Conservation (phyloP, 164 flowering plant genomes). For the Buxus sempervirens region DNA sequence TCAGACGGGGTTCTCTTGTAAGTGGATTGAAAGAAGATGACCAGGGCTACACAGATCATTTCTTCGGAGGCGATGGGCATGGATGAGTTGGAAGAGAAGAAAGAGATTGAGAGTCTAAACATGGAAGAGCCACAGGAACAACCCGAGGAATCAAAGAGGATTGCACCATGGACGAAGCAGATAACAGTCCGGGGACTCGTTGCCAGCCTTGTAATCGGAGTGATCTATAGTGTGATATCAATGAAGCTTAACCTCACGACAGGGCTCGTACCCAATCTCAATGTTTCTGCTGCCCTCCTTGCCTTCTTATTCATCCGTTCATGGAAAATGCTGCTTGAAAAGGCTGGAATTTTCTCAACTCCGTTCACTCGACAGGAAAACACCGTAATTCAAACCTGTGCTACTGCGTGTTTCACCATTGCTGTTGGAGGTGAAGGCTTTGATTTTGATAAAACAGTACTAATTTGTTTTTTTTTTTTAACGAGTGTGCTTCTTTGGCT, state of each 20-base stretch:
- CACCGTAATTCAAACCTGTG: slow-evolving; percentile 87
- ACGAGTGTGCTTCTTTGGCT: background rate
- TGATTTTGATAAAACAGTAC: background rate
- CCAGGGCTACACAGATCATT: too few relatives aligned
- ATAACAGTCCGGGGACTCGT: slow-evolving; percentile 72
- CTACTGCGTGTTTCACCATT: slow-evolving; percentile 89
- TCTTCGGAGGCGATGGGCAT: slow-evolving; percentile 14
- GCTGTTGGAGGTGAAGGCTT: slow-evolving; percentile 57
- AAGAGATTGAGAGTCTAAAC: slow-evolving; percentile 23
- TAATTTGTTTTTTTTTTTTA: too few relatives aligned
- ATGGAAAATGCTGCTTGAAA: slow-evolving; percentile 68
- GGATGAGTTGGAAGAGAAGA: slow-evolving; percentile 24
- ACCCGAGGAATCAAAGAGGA: slow-evolving; percentile 18
- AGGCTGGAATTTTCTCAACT: slow-evolving; percentile 39
- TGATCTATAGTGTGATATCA: slow-evolving; percentile 64
- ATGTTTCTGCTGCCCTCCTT: slow-evolving; percentile 90
- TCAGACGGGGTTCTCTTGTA: slow-evolving; percentile 6
- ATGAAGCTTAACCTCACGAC: slow-evolving; percentile 90
- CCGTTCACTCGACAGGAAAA: slow-evolving; percentile 94
- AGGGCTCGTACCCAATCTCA: slow-evolving; percentile 77
- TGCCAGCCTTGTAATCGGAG: slow-evolving; percentile 67
- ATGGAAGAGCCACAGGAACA: slow-evolving; percentile 21
- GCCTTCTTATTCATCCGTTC: slow-evolving; percentile 65
- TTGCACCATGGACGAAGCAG: slow-evolving; percentile 75
- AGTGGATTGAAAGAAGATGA: slow-evolving; percentile 9